A percentile compares a stretch with the other conserved stretches of the same genome.
These are phyloP conservation scores for Trichocomaceae sp. DNA, from an alignment of 2,329 filamentous ascomycete genomes.

Conservation along the genomic window DNA sequence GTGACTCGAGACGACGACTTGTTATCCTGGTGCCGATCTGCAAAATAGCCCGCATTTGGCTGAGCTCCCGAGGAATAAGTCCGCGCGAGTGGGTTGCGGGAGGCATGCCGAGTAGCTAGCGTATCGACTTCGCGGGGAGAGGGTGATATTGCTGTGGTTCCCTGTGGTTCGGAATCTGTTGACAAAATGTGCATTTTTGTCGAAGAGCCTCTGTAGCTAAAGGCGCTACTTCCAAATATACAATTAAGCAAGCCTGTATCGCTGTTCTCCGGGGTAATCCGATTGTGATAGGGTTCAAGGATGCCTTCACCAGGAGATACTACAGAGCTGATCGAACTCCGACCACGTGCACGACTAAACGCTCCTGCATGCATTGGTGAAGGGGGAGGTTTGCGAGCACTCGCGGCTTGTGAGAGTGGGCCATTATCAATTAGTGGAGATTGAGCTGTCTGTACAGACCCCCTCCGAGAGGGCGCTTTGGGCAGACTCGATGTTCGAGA, in stretches of 20 bases:
- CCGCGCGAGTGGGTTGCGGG: conserved; percentile 31
- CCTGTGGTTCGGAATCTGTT: conserved; percentile 30
- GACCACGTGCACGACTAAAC: conserved; percentile 37
- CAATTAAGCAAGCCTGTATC: conserved; percentile 51
- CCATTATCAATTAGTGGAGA: conserved; percentile 30
- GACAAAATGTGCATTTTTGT: conserved; percentile 56
- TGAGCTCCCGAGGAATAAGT: conserved; percentile 33
- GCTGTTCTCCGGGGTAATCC: conserved; percentile 41
- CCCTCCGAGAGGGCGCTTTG: conserved; percentile 27
- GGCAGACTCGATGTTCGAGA: conserved; percentile 35
- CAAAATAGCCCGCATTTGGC: conserved; percentile 14
- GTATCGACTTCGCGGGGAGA: conserved; percentile 15
- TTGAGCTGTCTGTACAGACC: conserved; percentile 24
- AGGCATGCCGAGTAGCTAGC: conserved; percentile 13
- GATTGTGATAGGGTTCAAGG: conserved; percentile 31
- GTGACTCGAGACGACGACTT: conserved; percentile 44
- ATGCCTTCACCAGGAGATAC: conserved; percentile 20
- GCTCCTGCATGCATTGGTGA: conserved; percentile 27
- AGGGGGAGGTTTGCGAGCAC: conserved; percentile 27
- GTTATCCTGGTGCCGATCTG: conserved; percentile 23
- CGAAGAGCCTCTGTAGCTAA: conserved; percentile 52
- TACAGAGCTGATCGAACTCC: conserved; percentile 41
- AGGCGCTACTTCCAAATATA: conserved; percentile 54
- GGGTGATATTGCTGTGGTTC: conserved; percentile 22
- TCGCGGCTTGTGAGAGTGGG: conserved; percentile 27